Base-by-base conservation (phyloP, 108 stramenopile species). In the Pseudonitzschia multistriata region DNA sequence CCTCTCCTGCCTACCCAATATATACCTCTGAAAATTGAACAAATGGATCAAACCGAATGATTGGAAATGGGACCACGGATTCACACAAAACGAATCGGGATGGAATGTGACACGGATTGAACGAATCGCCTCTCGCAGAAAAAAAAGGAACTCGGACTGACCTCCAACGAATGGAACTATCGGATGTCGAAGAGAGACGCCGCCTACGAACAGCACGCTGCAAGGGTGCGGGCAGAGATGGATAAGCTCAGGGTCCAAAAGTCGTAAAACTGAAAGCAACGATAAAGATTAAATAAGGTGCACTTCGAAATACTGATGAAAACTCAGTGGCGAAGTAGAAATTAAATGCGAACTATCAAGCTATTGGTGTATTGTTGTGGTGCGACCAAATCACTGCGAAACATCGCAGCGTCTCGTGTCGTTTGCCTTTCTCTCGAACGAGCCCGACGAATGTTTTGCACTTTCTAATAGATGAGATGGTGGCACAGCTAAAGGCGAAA, bases 111-210 rank as follows among this genome's bases (percentile, higher is more conserved):
- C 19, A 14, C 11, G n/a, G n/a, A 59, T 59, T 34, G 10, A 13
- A 54, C 25, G 53, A 10, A 54, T 7, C 10, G 25, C 2, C 1
- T 7, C 15, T 33, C 1, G 24, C 49, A 76, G 80, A 76, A 76
- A 69, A 27, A 31, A 5, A 77, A 87, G 70, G 84, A 77, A 55
- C 77, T 85, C n/a, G 71, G 76, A 36, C 74, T 83, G 34, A 57
- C 75, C 27, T 62, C 61, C 19, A 80, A 81, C 63, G 80, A 86
- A 68, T 88, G 80, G 72, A 79, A 82, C 3, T 88, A 78, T 67
- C 75, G 77, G 5, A 81, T 91, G 87, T 79, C 77, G 22, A 85
- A 77, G 47, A 81, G 89, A 10, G 87, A 91, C 56, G 68, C 15
- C 3, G 63, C 47, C 21, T 67, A 62, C 42, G 0, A 64, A 21